Conservation (phyloP, 768 basidiomycete genomes). For the Tulasnella sp. region DNA sequence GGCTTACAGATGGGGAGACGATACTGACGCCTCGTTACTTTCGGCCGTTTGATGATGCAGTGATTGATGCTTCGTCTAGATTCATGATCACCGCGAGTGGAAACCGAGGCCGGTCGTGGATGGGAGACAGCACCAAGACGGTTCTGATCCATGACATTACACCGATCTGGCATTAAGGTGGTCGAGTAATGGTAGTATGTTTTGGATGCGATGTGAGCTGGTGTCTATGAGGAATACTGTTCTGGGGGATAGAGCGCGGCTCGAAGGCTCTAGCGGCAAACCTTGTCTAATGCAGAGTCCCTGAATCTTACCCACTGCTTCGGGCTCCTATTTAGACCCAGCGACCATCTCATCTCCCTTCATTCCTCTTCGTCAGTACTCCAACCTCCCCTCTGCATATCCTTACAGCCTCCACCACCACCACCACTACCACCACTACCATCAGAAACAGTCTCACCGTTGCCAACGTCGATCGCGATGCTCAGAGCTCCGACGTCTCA, state of each 20-base stretch:
- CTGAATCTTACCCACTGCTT: constrained; percentile 26
- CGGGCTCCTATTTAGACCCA: constrained; percentile 19
- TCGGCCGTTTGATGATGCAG: constrained; percentile 43
- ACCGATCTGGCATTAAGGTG: constrained; percentile 27
- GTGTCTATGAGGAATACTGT: neutral
- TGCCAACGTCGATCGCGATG: neutral
- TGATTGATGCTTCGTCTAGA: constrained; percentile 76
- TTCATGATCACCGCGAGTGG: constrained; percentile 91
- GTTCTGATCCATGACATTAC: constrained; percentile 91
- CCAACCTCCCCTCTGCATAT: constrained; percentile 10
- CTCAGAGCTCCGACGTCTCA: constrained; percentile 7
- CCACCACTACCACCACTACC: neutral
- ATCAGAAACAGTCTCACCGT: neutral
- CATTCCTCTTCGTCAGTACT: constrained; percentile 17
- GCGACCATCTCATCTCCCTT: constrained; percentile 11
- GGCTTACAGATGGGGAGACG: neutral
- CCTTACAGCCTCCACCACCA: neutral
- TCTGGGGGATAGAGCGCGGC: neutral
- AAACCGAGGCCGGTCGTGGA: constrained; percentile 78
- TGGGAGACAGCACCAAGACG: constrained; percentile 80
- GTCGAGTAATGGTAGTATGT: neutral
- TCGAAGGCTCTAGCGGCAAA: constrained; percentile 14
- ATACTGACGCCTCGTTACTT: constrained; percentile 12
- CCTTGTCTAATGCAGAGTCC: constrained; percentile 18
- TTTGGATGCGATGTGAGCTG: neutral